These are phyloP conservation scores for Heliamphora exappendiculata DNA, from an alignment of 148 eudicot genomes.

Conservation along the genomic window DNA sequence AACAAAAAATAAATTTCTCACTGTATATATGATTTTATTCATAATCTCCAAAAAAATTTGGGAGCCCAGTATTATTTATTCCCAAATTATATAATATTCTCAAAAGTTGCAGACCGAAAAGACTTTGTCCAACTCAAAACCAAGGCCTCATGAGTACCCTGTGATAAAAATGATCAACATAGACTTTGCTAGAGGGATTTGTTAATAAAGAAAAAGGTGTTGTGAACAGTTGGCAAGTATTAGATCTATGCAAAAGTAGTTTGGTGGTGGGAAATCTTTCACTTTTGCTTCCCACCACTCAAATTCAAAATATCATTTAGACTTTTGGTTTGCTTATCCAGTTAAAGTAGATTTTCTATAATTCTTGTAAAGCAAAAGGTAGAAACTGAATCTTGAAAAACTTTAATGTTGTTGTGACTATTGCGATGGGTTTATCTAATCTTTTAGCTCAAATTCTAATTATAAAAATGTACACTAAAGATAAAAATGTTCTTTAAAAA, in stretches of 20 bases:
- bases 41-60: too few relatives aligned
- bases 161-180: background rate
- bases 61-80: too few relatives aligned
- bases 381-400: background rate
- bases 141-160: background rate
- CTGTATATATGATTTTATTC: too few relatives aligned
- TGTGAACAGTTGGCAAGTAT: background rate
- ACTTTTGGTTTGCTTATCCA: background rate
- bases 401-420: too few relatives aligned
- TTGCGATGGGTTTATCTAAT: too few relatives aligned
- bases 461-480: too few relatives aligned
- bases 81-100: background rate
- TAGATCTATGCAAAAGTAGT: background rate
- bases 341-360: background rate
- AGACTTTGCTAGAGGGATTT: background rate
- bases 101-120: background rate
- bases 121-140: background rate
- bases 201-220: background rate
- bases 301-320: background rate
- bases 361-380: background rate
- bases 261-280: background rate
- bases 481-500: too few relatives aligned
- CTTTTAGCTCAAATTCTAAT: too few relatives aligned
- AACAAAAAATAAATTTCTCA: too few relatives aligned
- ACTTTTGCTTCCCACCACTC: slow-evolving; percentile 1